Evolutionary conservation across 2,329 filamentous ascomycete genomes (phyloP).

Genomic region (Aspergillus versicolor): DNA sequence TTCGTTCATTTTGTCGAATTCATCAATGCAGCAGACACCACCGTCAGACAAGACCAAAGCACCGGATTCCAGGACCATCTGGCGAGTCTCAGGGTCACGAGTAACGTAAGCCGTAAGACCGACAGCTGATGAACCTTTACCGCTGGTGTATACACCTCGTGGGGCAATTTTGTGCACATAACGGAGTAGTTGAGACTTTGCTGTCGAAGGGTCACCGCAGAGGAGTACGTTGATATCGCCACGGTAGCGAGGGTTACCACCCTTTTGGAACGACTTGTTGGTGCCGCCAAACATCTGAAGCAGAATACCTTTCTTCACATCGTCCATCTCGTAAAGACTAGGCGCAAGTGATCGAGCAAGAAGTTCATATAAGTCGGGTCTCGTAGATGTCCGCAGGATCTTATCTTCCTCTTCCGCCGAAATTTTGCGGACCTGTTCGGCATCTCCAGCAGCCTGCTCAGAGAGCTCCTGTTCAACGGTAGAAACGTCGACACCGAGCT

Average conservation of each 20-base stretch:
- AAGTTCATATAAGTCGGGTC: conserved; percentile 89
- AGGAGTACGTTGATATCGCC: conserved; percentile 97
- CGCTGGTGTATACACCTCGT: conserved; percentile 75
- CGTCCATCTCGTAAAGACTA: conserved; percentile 96
- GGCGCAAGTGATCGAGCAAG: conserved; percentile 87
- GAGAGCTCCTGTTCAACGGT: conserved; percentile 83
- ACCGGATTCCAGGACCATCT: conserved; percentile 72
- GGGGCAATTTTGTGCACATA: conserved; percentile 98
- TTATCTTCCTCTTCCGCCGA: conserved; percentile 82
- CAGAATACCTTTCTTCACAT: conserved; percentile 97
- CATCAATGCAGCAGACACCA: conserved; percentile 75
- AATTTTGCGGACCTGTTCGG: conserved; percentile 82
- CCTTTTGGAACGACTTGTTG: conserved; percentile 97
- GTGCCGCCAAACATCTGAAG: conserved; percentile 96
- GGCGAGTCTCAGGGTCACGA: conserved; percentile 70
- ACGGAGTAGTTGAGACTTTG: conserved; percentile 90
- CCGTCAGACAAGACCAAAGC: conserved; percentile 72
- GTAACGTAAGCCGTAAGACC: conserved; percentile 77
- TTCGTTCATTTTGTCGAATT: conserved; percentile 79
- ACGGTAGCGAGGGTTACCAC: conserved; percentile 90
- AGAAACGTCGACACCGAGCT: conserved; percentile 85
- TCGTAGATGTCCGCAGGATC: conserved; percentile 76
- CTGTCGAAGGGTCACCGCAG: conserved; percentile 93
- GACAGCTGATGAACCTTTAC: conserved; percentile 73
- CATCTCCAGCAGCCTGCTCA: conserved; percentile 66